Evolutionary conservation across 225 moss, liverwort and hornwort species (phyloP), one percentile per base, ranked within the genome.

Genomic region (Antitrichia curtipendula): DNA sequence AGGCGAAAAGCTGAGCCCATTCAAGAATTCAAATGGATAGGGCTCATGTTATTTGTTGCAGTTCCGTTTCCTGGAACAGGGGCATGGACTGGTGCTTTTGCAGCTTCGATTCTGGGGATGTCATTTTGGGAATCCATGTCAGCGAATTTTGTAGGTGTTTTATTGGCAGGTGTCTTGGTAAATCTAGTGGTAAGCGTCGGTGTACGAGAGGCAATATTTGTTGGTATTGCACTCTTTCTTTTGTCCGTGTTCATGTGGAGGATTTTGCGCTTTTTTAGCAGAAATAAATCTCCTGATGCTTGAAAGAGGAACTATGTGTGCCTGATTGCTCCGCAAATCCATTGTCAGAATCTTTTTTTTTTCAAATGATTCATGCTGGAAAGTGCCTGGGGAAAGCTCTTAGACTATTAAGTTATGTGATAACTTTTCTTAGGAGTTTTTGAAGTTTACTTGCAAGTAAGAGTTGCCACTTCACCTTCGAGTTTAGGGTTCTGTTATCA

Each of bases 1-100:
- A 86, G 95, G 62, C 90, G 83, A 69, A 95, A 96, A 88, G 95
- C 96, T 7, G 94, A 91, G 69, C 97, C 96, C 24, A 96, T 99
- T 41, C 93, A 99, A 87, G 98, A 99, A 86, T 99, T 99, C 80
- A 83, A 92, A 88, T 99, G 98, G 98, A 90, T 97, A 64, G 98
- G 98, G 40, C 92, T 99, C 70, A 92, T 97, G 93, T 62, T 99
- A 61, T 99, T 99, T 82, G 98, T 99, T 31, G 98, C 97, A 41
- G 95, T 97, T 69, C 98, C 98, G 50, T 95, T 97, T 15, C 98
- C 98, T 63, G 98, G 98, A 78, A 99, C 98, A 58, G 98, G 98
- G 19, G 98, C 98, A 58, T 99, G 98, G 98, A 92, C 96, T 10
- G 98, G 98, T 58, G 98, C 97, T 75, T 94, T 99, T 76, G 93